Conservation (phyloP, 2,329 filamentous ascomycete genomes). For the Zymoseptoria crescenta region DNA sequence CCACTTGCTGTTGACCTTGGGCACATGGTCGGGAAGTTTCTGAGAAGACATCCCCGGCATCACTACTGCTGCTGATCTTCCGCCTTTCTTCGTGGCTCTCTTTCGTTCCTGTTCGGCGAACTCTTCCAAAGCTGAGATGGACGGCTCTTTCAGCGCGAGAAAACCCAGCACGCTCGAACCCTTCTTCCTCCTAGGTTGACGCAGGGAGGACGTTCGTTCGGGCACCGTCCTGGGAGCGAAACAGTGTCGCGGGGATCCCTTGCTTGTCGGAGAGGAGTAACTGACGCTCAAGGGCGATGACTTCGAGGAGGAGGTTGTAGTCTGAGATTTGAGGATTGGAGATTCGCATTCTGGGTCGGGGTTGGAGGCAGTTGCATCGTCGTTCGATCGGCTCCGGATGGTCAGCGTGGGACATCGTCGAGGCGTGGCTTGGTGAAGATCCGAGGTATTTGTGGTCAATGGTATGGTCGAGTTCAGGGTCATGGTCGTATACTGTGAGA, state of each 20-base stretch:
- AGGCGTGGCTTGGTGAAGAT: slow-evolving; percentile 9
- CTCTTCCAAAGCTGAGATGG: slow-evolving; percentile 39
- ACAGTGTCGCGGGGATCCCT: neutral
- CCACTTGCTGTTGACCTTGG: slow-evolving; percentile 49
- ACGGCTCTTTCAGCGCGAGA: slow-evolving; percentile 43
- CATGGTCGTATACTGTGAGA: slow-evolving; percentile 6
- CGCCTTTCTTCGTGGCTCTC: slow-evolving; percentile 29
- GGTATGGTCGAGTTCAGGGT: neutral
- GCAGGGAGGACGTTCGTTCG: neutral
- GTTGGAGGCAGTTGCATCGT: neutral
- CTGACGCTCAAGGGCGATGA: neutral
- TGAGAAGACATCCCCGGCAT: slow-evolving; percentile 35
- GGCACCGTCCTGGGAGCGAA: neutral
- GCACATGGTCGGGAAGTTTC: slow-evolving; percentile 42
- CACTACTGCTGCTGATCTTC: slow-evolving; percentile 24
- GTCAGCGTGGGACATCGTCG: slow-evolving; percentile 20
- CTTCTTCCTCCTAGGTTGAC: slow-evolving; percentile 26
- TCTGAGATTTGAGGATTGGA: neutral
- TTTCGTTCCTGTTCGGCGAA: slow-evolving; percentile 33
- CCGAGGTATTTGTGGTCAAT: slow-evolving; percentile 3
- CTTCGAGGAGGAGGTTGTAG: neutral
- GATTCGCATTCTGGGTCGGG: slow-evolving; percentile 4
- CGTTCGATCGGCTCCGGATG: slow-evolving; percentile 12
- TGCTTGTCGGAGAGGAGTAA: slow-evolving; percentile 2
- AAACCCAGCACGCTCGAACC: slow-evolving; percentile 37